Evolutionary conservation across 108 stramenopile species (phyloP), one percentile per base, ranked within the genome.

Genomic region (Cafeteria roenbergensis): DNA sequence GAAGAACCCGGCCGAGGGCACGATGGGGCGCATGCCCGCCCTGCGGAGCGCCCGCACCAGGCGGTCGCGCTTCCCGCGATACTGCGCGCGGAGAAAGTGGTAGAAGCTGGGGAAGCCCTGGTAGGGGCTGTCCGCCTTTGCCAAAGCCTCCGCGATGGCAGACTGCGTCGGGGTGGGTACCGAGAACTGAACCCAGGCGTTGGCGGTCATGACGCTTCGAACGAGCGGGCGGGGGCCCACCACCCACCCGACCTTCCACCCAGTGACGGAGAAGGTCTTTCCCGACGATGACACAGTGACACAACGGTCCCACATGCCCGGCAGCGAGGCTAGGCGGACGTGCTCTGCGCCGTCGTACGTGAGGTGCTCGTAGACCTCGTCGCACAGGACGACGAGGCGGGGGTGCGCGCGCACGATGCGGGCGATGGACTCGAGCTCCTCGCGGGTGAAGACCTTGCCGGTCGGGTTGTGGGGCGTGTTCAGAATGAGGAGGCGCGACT

Each of bases 311-410:
- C 86, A 88, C 90, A 91, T 90, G 26, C 80, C 86, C 4, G 86
- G 87, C 12, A 90, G 57, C 0, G 88, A 84, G 26, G 74, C 60
- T 68, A 90, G 85, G 65, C 87, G 88, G 3, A 87, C 71, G 75
- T 94, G 93, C 0, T 87, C 87, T 24, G 55, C 71, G 27, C 72
- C 59, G 64, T 87, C 87, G 74, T 91, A 93, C 32, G 90, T 81
- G 67, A 94, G 90, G 80, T 89, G 93, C 78, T 97, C 93, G 88
- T 97, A 95, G 14, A 97, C 96, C 77, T 97, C 96, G 76, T 97
- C 96, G 6, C 28, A 54, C 63, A 92, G 63, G n/a, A 87, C 85
- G 24, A 81, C 85, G 62, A 55, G 79, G 81, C 67, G 79, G 14
- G 91, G 89, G 53, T 87, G 71, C 38, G 68, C 65, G 27, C 74